Conservation (phyloP, 176 grass and related monocot species). For the Coix lacrymajobi region DNA sequence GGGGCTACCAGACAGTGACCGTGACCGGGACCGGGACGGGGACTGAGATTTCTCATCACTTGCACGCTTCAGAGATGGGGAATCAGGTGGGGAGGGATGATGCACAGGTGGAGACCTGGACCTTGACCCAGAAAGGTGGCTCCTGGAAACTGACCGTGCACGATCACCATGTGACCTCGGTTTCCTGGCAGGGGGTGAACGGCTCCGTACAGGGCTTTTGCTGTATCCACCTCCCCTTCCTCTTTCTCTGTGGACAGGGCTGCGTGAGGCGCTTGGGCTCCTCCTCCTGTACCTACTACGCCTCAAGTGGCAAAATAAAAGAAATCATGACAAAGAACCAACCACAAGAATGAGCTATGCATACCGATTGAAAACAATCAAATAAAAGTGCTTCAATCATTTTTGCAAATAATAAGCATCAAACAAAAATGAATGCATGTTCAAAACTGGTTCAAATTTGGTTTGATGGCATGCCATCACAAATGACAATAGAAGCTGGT, state of each 20-base stretch:
- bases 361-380: not conserved
- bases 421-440: not conserved
- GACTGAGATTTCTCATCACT: constrained; percentile 43
- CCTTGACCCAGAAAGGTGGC: constrained; percentile 57
- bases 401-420: not conserved
- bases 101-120: constrained; percentile 51
- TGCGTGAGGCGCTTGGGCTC: constrained; percentile 69
- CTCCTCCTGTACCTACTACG: constrained; percentile 71
- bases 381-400: not conserved
- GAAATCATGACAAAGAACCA: constrained; percentile 28
- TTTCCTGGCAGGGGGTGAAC: constrained; percentile 57
- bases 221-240: constrained; percentile 62
- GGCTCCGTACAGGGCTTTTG: constrained; percentile 55
- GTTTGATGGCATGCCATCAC: not conserved
- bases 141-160: constrained; percentile 56
- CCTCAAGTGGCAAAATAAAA: constrained; percentile 22
- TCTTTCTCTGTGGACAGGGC: constrained; percentile 50
- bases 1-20: constrained; percentile 61
- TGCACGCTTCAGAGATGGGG: constrained; percentile 49
- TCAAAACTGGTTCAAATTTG: not conserved
- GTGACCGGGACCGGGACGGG: not conserved
- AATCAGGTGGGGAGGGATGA: constrained; percentile 50
- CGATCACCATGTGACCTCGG: constrained; percentile 39
- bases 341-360: not conserved
- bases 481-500: not conserved